A percentile compares a stretch with the other conserved stretches of the same genome.
Evolutionary conservation across 441 rosid species (phyloP).

Genomic region (Gossypium davidsonii): DNA sequence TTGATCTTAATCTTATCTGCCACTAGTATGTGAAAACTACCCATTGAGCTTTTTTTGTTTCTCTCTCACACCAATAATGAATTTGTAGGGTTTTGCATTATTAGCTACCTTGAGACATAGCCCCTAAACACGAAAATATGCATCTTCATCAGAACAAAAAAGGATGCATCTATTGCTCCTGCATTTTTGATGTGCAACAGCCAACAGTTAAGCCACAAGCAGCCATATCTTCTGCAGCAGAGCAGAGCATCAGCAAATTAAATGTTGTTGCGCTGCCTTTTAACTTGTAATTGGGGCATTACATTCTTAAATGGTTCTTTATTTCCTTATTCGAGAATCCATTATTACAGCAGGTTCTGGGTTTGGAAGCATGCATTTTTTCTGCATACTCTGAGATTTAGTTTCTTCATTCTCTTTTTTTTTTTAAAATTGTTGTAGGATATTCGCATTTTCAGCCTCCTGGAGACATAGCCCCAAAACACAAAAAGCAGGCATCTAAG

Average conservation of each 20-base stretch:
- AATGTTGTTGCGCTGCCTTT: background rate
- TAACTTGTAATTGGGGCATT: background rate
- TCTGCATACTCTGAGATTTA: background rate
- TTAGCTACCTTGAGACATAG: background rate
- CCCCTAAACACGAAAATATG: background rate
- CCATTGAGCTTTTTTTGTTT: background rate
- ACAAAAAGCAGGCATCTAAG: background rate
- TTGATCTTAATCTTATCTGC: background rate
- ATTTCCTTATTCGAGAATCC: background rate
- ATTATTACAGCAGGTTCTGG: background rate
- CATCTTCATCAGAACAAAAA: background rate
- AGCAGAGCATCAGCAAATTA: slow-evolving; percentile 1
- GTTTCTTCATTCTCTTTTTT: background rate
- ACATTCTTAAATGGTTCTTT: background rate
- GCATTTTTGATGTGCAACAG: background rate
- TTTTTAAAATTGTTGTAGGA: background rate
- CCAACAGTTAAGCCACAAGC: slow-evolving; percentile 5
- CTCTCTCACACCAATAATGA: background rate
- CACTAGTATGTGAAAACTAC: background rate
- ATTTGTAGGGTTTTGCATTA: slow-evolving; percentile 3
- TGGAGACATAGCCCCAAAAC: background rate
- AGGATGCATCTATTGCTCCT: background rate
- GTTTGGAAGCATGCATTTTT: background rate
- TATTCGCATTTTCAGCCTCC: slow-evolving; percentile 8
- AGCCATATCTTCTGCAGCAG: slow-evolving; percentile 11